Evolutionary conservation across 2,329 filamentous ascomycete genomes (phyloP).

Genomic region (Falciphora oryzae): DNA sequence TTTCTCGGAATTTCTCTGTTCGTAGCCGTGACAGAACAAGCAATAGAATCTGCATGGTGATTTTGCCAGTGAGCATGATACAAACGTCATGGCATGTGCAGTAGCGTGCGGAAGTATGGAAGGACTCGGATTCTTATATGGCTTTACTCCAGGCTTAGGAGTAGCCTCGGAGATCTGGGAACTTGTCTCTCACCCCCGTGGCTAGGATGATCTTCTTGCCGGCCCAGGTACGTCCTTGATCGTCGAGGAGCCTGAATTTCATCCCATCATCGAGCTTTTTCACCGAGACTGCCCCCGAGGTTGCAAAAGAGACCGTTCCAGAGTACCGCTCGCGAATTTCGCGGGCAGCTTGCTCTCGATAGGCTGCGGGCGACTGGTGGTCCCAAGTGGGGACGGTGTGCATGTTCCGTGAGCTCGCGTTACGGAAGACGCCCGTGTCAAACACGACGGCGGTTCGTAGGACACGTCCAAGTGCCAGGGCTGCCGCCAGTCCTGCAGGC

Average conservation of each 20-base stretch:
- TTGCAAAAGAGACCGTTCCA: slow-evolving; percentile 25
- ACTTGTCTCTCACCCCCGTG: slow-evolving; percentile 44
- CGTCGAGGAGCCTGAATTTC: slow-evolving; percentile 34
- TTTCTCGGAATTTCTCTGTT: slow-evolving; percentile 42
- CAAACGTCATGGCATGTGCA: too few species aligned
- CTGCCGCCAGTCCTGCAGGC: slow-evolving; percentile 12
- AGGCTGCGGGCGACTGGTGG: slow-evolving; percentile 28
- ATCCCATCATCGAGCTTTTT: slow-evolving; percentile 22
- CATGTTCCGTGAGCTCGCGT: slow-evolving; percentile 40
- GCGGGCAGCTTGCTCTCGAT: slow-evolving; percentile 27
- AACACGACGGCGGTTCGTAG: slow-evolving; percentile 41
- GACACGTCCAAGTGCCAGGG: slow-evolving; percentile 43
- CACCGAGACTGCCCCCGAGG: slow-evolving; percentile 22
- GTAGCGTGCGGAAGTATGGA: neutral
- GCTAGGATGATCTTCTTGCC: slow-evolving; percentile 51
- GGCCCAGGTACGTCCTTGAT: slow-evolving; percentile 33
- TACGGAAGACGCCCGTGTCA: slow-evolving; percentile 46
- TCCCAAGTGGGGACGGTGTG: slow-evolving; percentile 38
- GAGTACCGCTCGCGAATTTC: slow-evolving; percentile 30
- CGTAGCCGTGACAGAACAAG: slow-evolving; percentile 54
- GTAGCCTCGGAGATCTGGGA: slow-evolving; percentile 48
- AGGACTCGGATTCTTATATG: slow-evolving; percentile 31
- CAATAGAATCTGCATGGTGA: slow-evolving; percentile 43
- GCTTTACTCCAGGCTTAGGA: slow-evolving; percentile 46
- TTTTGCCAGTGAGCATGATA: too few species aligned